phyloP scores from a whole-genome alignment of 2,329 filamentous ascomycete genomes.

The Whalleya microplaca region DNA sequence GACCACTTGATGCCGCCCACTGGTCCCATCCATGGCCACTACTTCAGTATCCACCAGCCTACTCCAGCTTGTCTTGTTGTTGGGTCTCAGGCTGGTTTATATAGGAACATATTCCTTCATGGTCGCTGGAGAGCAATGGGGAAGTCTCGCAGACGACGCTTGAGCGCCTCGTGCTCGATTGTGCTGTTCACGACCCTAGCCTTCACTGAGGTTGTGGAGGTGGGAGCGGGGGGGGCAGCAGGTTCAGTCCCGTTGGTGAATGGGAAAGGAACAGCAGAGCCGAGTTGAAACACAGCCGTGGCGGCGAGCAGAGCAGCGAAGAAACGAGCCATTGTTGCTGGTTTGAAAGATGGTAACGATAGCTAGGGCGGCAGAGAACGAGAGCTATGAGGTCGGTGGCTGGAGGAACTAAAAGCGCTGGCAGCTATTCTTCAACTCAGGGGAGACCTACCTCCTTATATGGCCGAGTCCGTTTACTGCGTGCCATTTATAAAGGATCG shows the following conservation, averaged over 20 bases:
- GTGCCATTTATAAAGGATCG: conserved; percentile 22
- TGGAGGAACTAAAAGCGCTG: conserved; percentile 15
- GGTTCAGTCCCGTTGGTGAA: conserved; percentile 23
- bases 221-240: conserved; percentile 9
- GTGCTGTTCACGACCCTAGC: conserved; percentile 17
- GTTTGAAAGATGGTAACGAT: conserved; percentile 11
- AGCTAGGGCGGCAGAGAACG: conserved; percentile 7
- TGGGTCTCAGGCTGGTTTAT: background rate
- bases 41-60: conserved; percentile 1
- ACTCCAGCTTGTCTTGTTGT: conserved; percentile 2
- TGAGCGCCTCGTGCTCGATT: conserved; percentile 10
- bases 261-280: conserved; percentile 31
- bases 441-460: conserved; percentile 28
- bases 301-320: conserved; percentile 34
- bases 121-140: conserved; percentile 31
- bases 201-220: background rate
- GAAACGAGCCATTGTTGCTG: conserved; percentile 34
- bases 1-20: conserved; percentile 12
- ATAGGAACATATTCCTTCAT: conserved; percentile 14
- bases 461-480: conserved; percentile 6
- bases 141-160: conserved; percentile 31
- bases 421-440: conserved; percentile 5
- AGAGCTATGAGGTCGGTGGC: conserved; percentile 14
- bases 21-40: conserved; percentile 6
- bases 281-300: conserved; percentile 32